Evolutionary conservation across 148 eudicot genomes (phyloP).

Genomic region (Vaccinium corymbosum): DNA sequence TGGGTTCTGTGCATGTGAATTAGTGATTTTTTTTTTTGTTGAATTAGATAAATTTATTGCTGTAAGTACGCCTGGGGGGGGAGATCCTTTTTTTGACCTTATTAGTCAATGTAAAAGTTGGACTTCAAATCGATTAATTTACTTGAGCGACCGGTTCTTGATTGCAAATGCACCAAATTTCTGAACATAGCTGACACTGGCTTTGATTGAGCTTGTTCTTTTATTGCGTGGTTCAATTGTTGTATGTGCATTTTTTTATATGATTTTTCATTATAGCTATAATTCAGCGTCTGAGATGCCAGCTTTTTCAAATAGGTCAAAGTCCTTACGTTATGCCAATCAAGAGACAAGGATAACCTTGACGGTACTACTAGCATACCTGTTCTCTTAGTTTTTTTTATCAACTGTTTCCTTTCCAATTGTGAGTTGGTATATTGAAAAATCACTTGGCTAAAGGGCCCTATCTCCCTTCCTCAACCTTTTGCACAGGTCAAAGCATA

Average conservation of each 20-base stretch:
- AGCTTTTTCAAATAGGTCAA: constrained; percentile 44
- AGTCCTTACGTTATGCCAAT: constrained; percentile 78
- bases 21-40: neutral
- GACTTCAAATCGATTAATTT: neutral
- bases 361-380: constrained; percentile 46
- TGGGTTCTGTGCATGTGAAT: neutral
- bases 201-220: neutral
- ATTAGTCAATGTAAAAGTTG: neutral
- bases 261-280: neutral
- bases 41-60: neutral
- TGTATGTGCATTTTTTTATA: neutral
- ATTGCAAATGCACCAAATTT: neutral
- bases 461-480: neutral
- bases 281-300: constrained; percentile 11
- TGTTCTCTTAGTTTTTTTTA: constrained; percentile 2
- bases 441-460: constrained; percentile 2
- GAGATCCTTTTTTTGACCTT: neutral
- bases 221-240: neutral
- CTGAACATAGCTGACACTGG: neutral
- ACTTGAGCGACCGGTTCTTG: neutral
- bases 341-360: constrained; percentile 42
- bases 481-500: neutral
- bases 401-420: neutral
- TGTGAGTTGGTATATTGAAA: neutral
- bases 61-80: neutral